Evolutionary conservation across 208 protist species (phyloP).

Genomic region (Acanthamoeba castellanii): DNA sequence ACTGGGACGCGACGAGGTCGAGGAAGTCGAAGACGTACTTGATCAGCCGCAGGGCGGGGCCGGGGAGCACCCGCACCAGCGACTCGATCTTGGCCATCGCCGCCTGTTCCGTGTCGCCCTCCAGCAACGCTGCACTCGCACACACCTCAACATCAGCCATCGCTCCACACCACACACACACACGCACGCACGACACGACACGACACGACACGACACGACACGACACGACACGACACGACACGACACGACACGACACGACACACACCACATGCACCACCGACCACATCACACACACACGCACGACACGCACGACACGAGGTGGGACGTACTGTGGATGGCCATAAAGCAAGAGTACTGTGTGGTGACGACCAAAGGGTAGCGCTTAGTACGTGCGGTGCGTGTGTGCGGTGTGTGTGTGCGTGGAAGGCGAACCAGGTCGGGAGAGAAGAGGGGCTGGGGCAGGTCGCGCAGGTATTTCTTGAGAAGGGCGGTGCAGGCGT

Average conservation of each 20-base stretch:
- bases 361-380: neutral
- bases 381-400: too few relatives aligned
- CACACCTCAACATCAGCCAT: too few relatives aligned
- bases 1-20: neutral
- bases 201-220: too few relatives aligned
- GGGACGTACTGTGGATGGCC: neutral
- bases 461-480: neutral
- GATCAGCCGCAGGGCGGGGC: neutral
- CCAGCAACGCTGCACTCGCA: neutral
- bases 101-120: neutral
- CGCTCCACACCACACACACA: too few relatives aligned
- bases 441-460: neutral
- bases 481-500: neutral
- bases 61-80: neutral
- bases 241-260: too few relatives aligned
- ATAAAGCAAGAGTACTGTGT: neutral
- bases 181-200: too few relatives aligned
- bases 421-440: neutral
- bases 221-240: too few relatives aligned
- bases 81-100: constrained; percentile 14
- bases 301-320: neutral
- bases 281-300: too few relatives aligned
- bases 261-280: too few relatives aligned
- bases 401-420: too few relatives aligned
- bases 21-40: constrained; percentile 2